Base-by-base conservation (phyloP, 306 rosid genomes). In the Sechiopsis laciniata region DNA sequence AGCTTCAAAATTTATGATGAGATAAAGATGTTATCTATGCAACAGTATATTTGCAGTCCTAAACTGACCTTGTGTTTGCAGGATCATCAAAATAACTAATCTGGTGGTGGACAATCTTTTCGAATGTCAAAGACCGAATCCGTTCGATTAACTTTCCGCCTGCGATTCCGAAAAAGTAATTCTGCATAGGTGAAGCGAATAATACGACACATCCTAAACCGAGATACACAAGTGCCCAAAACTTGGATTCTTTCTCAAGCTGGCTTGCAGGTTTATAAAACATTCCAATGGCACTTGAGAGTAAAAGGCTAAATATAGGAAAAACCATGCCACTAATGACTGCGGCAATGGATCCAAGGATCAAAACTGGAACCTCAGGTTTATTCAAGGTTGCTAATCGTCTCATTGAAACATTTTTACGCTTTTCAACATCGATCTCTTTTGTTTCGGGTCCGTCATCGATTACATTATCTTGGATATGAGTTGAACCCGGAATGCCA, bases 1-100 rank as follows among this genome's bases (percentile, higher is more conserved):
- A 46, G 55, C 16, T 74, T 40, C 8, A 37, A n/a, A 71, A 48
- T 55, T 53, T 16, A 54, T 45, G 12, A n/a, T 20, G 0, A 9
- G 19, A 55, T 42, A 51, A 68, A 21, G 74, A 69, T 50, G 58
- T 24, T 13, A 51, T 26, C 29, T 26, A 50, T 50, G 74, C 58
- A 51, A 15, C 7, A 24, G 2, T 26, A 26, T 22, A 54, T 72
- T 29, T 10, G 12, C 2, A 50, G 11, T 48, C 16, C 10, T 57
- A 19, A 21, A 69, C 80, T 12, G 22, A 93, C 98, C 96, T 90
- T 82, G 98, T 87, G 78, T 93, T 88, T 76, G 86, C 87, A 66
- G 97, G 91, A 71, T 93, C 88, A 73, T 93, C 98, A 78, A 93
- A 94, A 90, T 96, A 94, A 26, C 88, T 79, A 55, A 90, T 87